Evolutionary conservation across 1,284 basidiomycete genomes (phyloP), one percentile per base, ranked within the genome.

Genomic region (Papiliotrema nemorosa): DNA sequence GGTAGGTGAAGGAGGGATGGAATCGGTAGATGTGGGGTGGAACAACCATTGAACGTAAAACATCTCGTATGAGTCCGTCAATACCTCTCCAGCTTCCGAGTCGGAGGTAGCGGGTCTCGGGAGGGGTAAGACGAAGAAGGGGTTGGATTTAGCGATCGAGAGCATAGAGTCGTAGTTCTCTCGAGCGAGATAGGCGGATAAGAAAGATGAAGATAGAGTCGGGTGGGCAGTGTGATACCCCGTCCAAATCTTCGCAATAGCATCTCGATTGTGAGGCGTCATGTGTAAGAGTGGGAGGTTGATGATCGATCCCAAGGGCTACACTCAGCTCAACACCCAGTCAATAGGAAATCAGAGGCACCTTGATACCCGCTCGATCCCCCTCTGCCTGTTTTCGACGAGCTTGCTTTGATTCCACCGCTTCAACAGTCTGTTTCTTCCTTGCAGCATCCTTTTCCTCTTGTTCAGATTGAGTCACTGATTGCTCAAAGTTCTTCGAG

Each of bases 41-140:
- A 88, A 86, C 50, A 79, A 78, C 90, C 90, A 93, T 69, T 93
- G 85, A 52, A 94, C 77, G 65, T 86, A 87, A 75, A 86, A 90
- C 76, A 94, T 93, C 68, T 94, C 91, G 65, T 87, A 84, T 6
- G 86, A 73, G 35, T 65, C 67, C 24, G 58, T 81, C 36, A 72
- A 73, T 36, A 81, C 74, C 49, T 76, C 73, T 10, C 21, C 21
- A 20, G 59, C 62, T 14, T 64, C 49, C 24, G 72, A 73, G 16
- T 54, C 58, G 22, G 57, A 54, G 5, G 63, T 47, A 33, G 62
- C 63, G 21, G 65, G 58, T 7, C 75, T 80, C 10, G 85, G 84
- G 2, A 96, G 67, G 2, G 91, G 90, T 3, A 92, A 69, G 31
- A 94, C 80, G 64, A 94, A 94, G 37, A 80, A 75, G 0, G 87